Evolutionary conservation across 1,139 yeast genomes (phyloP), one percentile per base, ranked within the genome.

Genomic region (Blastobotrys arbuscula): DNA sequence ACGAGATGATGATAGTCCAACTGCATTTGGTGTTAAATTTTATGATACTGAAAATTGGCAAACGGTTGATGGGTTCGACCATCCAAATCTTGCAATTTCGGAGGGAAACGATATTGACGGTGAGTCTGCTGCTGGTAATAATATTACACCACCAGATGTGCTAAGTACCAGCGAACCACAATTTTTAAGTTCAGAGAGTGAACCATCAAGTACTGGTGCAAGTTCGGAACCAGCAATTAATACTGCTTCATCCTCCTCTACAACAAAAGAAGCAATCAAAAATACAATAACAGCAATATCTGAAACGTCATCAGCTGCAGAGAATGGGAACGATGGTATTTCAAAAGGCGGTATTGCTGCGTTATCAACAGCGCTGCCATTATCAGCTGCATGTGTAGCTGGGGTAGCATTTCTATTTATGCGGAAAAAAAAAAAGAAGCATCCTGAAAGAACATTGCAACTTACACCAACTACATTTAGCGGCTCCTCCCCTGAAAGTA

Each of bases 301-400:
- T 28, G 24, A 39, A 16, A 21, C 12, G 16, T 24, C 45, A 13
- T 36, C 35, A 10, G 18, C 31, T n/a, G 15, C 24, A 10, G 15
- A 21, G 6, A 42, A n/a, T 15, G 41, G 2, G 3, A 10, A 21
- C 7, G 34, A 19, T 13, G 23, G 24, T 10, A 18, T 33, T 12
- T 35, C 42, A 13, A 36, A 42, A 16, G 37, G 44, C 15, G 38
- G 62, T 3, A 59, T 65, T 38, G 68, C 68, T 7, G 69, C 68
- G 2, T 50, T 67, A 13, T 64, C 69, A 1, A 67, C 70, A 1
- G 56, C 66, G 20, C 51, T 67, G 28, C 71, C 71, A 2, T 46
- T 67, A 1, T 52, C 65, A 10, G 49, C 54, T 10, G 52, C 65
- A 13, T 53, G 55, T 7, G 50, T 56, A 10, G 55, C 55, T 1